These are phyloP conservation scores for Elongisporangium anandrum DNA, from an alignment of 352 stramenopile species.

Conservation along the genomic window DNA sequence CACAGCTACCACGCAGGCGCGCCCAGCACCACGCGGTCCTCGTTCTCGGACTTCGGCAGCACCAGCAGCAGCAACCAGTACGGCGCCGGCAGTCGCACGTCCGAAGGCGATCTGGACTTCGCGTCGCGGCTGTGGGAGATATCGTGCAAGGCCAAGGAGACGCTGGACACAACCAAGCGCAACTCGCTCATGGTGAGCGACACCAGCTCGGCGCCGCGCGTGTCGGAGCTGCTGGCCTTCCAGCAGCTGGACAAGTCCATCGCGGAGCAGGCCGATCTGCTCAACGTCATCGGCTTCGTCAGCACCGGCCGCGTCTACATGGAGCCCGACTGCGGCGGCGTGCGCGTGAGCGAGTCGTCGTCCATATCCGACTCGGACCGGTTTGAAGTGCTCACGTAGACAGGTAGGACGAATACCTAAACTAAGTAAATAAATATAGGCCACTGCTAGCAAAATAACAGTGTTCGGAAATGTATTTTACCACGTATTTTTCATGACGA, in stretches of 20 bases:
- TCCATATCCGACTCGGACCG: constrained; percentile 45
- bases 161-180: constrained; percentile 56
- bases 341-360: constrained; percentile 61
- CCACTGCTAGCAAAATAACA: too few species aligned
- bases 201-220: constrained; percentile 55
- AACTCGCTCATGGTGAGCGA: constrained; percentile 80
- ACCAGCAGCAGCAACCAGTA: constrained; percentile 24
- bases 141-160: constrained; percentile 54
- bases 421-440: background rate
- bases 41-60: constrained; percentile 10
- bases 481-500: background rate
- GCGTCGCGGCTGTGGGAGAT: constrained; percentile 57
- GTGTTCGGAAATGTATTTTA: background rate
- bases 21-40: background rate
- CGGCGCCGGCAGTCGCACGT: constrained; percentile 19
- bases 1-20: constrained; percentile 5
- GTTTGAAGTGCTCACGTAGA: constrained; percentile 57
- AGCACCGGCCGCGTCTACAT: constrained; percentile 74
- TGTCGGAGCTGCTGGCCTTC: constrained; percentile 59
- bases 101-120: constrained; percentile 21
- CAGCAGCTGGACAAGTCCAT: constrained; percentile 71
- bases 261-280: constrained; percentile 63
- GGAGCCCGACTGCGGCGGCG: constrained; percentile 51
- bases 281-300: constrained; percentile 74
- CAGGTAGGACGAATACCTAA: background rate